Conservation (phyloP, 208 protist species). For the Herpetomonas samuelpessoai region DNA sequence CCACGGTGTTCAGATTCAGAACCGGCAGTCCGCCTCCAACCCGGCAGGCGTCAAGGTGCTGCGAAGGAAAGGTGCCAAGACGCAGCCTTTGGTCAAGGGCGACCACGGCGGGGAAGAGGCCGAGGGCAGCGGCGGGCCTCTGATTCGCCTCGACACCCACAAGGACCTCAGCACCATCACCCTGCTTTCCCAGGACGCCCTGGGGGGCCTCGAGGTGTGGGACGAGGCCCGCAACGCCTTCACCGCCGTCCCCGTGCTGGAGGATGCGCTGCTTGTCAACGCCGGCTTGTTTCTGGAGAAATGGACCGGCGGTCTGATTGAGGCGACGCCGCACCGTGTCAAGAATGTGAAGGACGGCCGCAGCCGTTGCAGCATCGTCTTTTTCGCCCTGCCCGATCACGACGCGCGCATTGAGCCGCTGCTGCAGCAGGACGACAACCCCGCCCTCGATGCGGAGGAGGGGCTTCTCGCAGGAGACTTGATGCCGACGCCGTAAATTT, state of each 20-base stretch:
- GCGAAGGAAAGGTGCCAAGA: conserved; percentile 63
- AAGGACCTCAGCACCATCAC: conserved; percentile 88
- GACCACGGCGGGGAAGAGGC: conserved; percentile 3
- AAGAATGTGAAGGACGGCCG: conserved; percentile 47
- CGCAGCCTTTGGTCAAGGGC: conserved; percentile 35
- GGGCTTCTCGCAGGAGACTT: conserved; percentile 78
- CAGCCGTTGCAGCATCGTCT: conserved; percentile 85
- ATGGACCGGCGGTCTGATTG: conserved; percentile 81
- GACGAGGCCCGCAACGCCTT: conserved; percentile 64
- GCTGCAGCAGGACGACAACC: conserved; percentile 83
- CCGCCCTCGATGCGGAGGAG: conserved; percentile 66
- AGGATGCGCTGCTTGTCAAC: conserved; percentile 86
- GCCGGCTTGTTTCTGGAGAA: conserved; percentile 85
- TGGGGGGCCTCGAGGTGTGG: conserved; percentile 84
- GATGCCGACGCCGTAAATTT: conserved; percentile 63
- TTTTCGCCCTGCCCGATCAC: conserved; percentile 82
- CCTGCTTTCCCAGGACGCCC: conserved; percentile 77
- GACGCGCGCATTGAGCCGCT: conserved; percentile 82
- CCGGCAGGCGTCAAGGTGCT: conserved; percentile 72
- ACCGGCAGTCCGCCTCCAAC: conserved; percentile 50
- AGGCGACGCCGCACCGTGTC: conserved; percentile 86
- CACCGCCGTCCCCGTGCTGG: conserved; percentile 69
- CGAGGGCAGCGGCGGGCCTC: conserved; percentile 19
- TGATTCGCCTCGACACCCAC: conserved; percentile 74
- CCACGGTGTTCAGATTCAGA: conserved; percentile 54